Evolutionary conservation across 2,329 filamentous ascomycete genomes (phyloP), one percentile per base, ranked within the genome.

Genomic region (Neofusicoccum ribis): DNA sequence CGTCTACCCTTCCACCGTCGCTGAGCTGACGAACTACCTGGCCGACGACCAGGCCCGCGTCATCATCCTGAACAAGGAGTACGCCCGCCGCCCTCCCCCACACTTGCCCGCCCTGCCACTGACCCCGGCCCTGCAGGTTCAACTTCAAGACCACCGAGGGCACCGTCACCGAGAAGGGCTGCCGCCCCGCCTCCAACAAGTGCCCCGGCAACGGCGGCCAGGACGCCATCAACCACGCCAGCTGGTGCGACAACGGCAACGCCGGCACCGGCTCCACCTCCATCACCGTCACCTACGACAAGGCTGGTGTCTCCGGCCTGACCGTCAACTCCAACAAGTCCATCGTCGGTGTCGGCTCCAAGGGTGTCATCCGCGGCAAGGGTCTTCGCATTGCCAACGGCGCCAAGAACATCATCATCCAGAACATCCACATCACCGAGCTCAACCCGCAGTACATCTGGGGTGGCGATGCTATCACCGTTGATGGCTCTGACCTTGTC

Each of bases 231-330:
- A 85, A 88, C 78, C 79, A 85, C 78, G 77, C 87, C 72, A 71
- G 80, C 71, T 86, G 84, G 83, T 89, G 86, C 75, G 78, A 73
- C 64, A 87, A 88, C 78, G 85, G 88, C 74, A 78, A 88, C 75
- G 77, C 84, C 62, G 78, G 79, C 41, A 83, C 84, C 1, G 80
- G 83, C 37, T 80, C 78, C 52, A 80, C 79, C 47, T 77, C 77
- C 7, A 82, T 76, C 65, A 70, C 63, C 47, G 72, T 72, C n/a
- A 72, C 68, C 78, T 81, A 81, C 67, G 82, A 87, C 76, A 86
- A 83, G 64, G 85, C 85, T 43, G 84, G 79, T 67, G 67, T 78
- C 1, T 71, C 79, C 34, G 82, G 81, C 52, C 85, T 88, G 72
- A 81, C 75, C 14, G 81, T 88, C 69, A 76, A 75, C 36, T 85